These are phyloP conservation scores for Colletotrichum falcatum DNA, from an alignment of 2,329 filamentous ascomycete genomes.

Conservation along the genomic window DNA sequence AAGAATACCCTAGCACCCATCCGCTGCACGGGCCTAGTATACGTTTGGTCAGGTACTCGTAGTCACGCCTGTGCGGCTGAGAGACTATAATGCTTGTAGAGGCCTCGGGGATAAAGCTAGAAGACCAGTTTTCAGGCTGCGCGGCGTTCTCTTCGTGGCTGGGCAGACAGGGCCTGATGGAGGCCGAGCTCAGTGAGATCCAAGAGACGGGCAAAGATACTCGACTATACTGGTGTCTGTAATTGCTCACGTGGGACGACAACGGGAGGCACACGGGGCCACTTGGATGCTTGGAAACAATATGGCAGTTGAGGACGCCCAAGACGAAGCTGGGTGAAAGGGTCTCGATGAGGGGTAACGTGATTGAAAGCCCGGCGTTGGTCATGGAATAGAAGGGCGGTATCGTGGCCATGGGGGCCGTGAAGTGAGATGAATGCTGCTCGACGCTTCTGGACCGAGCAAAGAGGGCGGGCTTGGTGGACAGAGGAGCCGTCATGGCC, in stretches of 20 bases:
- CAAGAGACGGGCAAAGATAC: not conserved
- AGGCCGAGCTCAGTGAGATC: not conserved
- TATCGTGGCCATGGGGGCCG: not conserved
- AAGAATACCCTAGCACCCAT: not conserved
- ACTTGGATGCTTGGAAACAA: not conserved
- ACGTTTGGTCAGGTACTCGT: not conserved
- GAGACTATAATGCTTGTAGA: constrained; percentile 5
- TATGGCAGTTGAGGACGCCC: not conserved
- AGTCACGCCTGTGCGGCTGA: not conserved
- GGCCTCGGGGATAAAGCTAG: not conserved
- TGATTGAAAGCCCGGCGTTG: constrained; percentile 14
- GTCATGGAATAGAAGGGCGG: constrained; percentile 13
- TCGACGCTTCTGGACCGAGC: not conserved
- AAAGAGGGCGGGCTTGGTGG: not conserved
- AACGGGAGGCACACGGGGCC: constrained; percentile 1
- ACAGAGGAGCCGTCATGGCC: constrained; percentile 9
- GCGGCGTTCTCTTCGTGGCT: not conserved
- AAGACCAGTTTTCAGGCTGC: not conserved
- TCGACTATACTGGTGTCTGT: constrained; percentile 6
- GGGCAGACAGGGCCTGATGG: not conserved
- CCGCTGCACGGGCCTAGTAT: not conserved
- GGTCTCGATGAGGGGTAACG: constrained; percentile 4
- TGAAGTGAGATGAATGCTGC: not conserved
- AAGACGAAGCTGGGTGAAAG: constrained; percentile 3
- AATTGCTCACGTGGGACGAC: constrained; percentile 12